Evolutionary conservation across 768 basidiomycete species (phyloP), one percentile per base, ranked within the genome.

Genomic region (Boletus bicolor): DNA sequence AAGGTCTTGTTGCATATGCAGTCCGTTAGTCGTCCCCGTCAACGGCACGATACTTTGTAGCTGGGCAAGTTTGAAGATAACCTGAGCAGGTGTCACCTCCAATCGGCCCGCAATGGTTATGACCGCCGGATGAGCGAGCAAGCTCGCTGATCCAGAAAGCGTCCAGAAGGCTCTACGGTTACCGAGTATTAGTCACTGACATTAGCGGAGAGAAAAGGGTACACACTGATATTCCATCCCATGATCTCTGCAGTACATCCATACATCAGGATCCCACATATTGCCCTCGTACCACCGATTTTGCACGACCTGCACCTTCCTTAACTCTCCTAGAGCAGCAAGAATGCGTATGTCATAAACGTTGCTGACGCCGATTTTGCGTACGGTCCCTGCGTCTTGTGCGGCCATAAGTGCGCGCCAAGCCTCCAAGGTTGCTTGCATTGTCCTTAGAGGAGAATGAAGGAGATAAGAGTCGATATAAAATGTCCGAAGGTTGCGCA

Each of bases 231-330:
- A 93, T 65, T 83, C 79, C 9, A 89, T 84, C 11, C 72, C 81
- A 48, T 85, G 74, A 51, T 78, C 71, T 60, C 72, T 77, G 67
- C 91, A 93, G 60, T 86, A 87, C 37, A 73, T 72, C 59, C 83
- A 77, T 5, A 91, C 84, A 1, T 77, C 76, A 50, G 72, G 73
- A 64, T 92, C 89, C 87, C 89, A 93, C 5, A 72, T 76, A 56
- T 92, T 93, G 6, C 83, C 85, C 67, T 91, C 84, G 62, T 85
- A 87, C 91, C 91, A 95, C 47, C 91, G 75, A 68, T 91, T 90
- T 68, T 92, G 91, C 15, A 93, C 88, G 32, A 91, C 81, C 54
- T 89, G 80, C 5, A 89, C 81, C 56, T 81, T 78, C 51, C 83
- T 74, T 60, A 79, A 74, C 17, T 77, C 73, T 37, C 76, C 77